A percentile compares a stretch with the other conserved stretches of the same genome.
phyloP scores from a whole-genome alignment of 2,329 filamentous ascomycete species.

The Sporothrix protearum region DNA sequence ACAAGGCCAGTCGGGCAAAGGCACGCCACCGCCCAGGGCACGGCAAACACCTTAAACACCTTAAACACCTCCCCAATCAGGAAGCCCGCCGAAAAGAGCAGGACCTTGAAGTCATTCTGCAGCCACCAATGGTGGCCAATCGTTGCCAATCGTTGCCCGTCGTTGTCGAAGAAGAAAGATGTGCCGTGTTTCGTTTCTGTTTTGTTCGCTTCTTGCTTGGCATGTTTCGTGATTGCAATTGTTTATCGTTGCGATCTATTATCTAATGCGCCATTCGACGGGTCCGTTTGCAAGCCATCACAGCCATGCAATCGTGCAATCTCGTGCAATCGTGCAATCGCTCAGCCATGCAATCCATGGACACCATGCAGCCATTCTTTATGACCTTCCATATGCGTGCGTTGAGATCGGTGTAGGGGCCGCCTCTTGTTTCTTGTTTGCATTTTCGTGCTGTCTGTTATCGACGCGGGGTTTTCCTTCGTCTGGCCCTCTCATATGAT shows the following conservation, averaged over 20 bases:
- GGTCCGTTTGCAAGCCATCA: background rate
- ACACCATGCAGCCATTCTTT: background rate
- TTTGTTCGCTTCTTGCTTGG: background rate
- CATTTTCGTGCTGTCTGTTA: background rate
- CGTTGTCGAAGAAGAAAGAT: background rate
- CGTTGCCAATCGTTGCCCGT: no score
- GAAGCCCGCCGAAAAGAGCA: background rate
- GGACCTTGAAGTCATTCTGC: background rate
- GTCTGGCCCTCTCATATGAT: background rate
- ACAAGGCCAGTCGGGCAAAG: background rate
- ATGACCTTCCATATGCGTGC: background rate
- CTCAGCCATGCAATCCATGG: background rate
- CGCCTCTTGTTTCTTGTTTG: background rate
- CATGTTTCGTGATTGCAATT: background rate
- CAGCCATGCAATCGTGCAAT: background rate
- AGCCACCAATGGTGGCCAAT: background rate
- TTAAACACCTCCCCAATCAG: slow-evolving; percentile 1
- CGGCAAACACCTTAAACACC: background rate
- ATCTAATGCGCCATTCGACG: background rate
- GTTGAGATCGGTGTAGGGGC: background rate
- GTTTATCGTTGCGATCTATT: background rate
- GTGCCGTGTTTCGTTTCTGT: background rate
- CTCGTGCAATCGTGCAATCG: no score
- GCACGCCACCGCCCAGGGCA: background rate
- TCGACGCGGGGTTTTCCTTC: background rate